Evolutionary conservation across 2,329 filamentous ascomycete species (phyloP).

Genomic region (Pseudocercospora musae): DNA sequence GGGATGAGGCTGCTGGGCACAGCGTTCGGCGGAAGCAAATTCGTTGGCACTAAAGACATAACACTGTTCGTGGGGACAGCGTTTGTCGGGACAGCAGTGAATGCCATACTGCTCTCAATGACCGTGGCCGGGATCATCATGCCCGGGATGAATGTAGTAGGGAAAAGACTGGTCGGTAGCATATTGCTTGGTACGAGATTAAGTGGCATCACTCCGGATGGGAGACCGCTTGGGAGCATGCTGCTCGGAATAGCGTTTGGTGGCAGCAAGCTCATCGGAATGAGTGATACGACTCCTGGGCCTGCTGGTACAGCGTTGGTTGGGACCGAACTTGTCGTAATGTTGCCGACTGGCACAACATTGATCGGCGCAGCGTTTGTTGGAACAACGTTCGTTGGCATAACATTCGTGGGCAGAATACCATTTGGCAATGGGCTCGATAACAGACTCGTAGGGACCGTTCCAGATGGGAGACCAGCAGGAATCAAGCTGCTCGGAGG

Average conservation of each 20-base stretch:
- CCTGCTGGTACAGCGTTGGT: background rate
- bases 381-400: background rate
- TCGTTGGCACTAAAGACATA: background rate
- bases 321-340: background rate
- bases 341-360: background rate
- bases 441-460: background rate
- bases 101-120: background rate
- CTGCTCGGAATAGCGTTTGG: background rate
- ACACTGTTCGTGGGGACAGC: background rate
- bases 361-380: background rate
- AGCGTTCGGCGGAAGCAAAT: background rate
- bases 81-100: background rate
- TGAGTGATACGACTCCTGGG: background rate
- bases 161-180: background rate
- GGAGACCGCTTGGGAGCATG: background rate
- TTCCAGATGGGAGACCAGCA: background rate
- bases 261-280: background rate
- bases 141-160: background rate
- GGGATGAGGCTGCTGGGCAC: background rate
- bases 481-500: background rate
- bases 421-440: background rate
- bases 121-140: background rate
- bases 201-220: background rate
- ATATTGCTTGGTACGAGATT: background rate
- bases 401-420: background rate